phyloP scores from a whole-genome alignment of 2,329 filamentous ascomycete species.

The Falciphora oryzae region DNA sequence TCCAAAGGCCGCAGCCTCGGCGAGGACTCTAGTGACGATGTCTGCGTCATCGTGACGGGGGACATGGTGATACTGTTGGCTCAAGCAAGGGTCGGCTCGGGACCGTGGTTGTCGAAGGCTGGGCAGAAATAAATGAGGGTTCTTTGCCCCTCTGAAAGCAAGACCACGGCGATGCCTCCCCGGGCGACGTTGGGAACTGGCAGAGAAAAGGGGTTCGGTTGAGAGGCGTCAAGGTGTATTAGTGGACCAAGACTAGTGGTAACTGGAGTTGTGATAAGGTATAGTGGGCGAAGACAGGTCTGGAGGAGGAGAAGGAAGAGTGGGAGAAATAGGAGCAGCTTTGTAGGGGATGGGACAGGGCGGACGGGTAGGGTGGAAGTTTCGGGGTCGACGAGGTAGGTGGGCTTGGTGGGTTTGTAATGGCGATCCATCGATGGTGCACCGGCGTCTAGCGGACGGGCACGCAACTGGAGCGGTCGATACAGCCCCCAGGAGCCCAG shows the following conservation, averaged over 20 bases:
- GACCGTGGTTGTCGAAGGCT: background rate
- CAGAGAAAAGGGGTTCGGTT: background rate
- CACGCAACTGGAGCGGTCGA: background rate
- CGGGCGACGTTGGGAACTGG: background rate
- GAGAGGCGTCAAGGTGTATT: background rate
- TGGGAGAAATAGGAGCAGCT: background rate
- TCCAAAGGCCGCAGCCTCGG: constrained; percentile 28
- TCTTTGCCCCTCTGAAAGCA: background rate
- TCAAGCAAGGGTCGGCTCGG: background rate
- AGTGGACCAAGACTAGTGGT: too few relatives aligned
- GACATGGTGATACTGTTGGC: background rate
- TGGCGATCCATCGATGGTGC: background rate
- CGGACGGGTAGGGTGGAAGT: background rate
- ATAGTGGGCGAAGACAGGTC: background rate
- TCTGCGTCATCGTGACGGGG: constrained; percentile 7
- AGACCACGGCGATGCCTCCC: background rate
- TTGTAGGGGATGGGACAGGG: background rate
- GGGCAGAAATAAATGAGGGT: background rate
- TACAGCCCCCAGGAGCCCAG: background rate
- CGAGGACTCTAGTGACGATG: constrained; percentile 22
- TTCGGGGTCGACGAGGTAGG: background rate
- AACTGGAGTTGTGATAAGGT: background rate
- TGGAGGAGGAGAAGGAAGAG: background rate
- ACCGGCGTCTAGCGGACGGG: background rate
- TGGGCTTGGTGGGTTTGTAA: background rate